A percentile compares a stretch with the other conserved stretches of the same genome.
Conservation (phyloP, 139 green algal species). For the Micractinium sp. region DNA sequence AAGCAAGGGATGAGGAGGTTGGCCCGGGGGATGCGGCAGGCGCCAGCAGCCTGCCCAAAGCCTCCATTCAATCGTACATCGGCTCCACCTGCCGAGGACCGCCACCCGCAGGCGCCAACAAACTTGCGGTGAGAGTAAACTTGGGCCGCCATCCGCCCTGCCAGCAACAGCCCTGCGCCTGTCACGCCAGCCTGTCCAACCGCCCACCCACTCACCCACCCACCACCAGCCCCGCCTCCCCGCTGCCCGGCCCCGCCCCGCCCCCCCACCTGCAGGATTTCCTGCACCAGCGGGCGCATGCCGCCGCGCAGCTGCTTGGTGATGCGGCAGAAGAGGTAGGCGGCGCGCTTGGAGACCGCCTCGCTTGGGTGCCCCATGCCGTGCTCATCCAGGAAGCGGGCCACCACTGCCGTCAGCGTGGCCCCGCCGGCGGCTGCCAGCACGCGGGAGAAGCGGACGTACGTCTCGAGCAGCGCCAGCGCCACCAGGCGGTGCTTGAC, state of each 20-base stretch:
- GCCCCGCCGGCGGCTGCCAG: conserved; percentile 1
- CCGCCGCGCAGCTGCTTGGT: conserved; percentile 68
- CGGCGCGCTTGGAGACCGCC: conserved; percentile 58
- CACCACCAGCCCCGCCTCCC: background rate
- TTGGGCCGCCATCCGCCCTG: too few relatives aligned
- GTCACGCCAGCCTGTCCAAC: background rate
- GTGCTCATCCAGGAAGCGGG: conserved; percentile 35
- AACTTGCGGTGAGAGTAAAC: too few relatives aligned
- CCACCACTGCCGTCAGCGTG: conserved; percentile 11
- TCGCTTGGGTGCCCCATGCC: conserved; percentile 43
- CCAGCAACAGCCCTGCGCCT: too few relatives aligned
- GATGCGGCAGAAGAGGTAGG: conserved; percentile 87
- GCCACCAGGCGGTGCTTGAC: conserved; percentile 78
- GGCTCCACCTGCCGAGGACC: too few relatives aligned
- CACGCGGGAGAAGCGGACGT: conserved; percentile 46
- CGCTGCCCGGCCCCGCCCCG: background rate
- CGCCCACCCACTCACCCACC: background rate
- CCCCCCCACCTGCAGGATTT: conserved; percentile 54
- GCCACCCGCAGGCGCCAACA: too few relatives aligned
- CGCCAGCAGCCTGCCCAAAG: background rate
- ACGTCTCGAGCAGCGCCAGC: conserved; percentile 76
- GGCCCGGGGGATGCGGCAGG: background rate
- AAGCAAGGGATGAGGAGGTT: background rate
- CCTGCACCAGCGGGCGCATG: conserved; percentile 61
- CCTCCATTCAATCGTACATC: too few relatives aligned